Percentiles rank a stretch among this genome's conserved stretches.
phyloP scores from a whole-genome alignment of 768 basidiomycete species.

The Trametes cubensis region DNA sequence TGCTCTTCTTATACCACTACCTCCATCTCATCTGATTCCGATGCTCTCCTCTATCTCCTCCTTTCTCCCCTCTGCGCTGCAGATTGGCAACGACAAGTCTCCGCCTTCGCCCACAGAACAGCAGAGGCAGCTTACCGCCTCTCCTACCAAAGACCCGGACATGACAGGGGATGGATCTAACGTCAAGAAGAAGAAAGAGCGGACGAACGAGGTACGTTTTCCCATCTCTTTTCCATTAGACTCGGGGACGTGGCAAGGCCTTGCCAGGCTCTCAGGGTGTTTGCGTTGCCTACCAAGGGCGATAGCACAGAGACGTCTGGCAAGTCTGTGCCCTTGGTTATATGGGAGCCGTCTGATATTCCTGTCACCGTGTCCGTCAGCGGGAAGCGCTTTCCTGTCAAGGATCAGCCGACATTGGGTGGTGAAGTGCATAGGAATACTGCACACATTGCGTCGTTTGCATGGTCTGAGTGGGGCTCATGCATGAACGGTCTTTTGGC shows the following conservation, averaged over 20 bases:
- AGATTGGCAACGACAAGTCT: constrained; percentile 23
- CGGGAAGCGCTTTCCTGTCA: neutral
- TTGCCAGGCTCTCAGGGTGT: neutral
- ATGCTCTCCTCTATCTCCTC: constrained; percentile 30
- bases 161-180: constrained; percentile 36
- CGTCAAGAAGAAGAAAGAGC: constrained; percentile 50
- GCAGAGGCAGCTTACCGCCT: constrained; percentile 1
- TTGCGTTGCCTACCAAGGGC: neutral
- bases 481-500: too few relatives aligned
- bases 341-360: neutral
- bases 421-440: neutral
- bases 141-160: constrained; percentile 13
- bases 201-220: constrained; percentile 49
- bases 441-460: too few relatives aligned
- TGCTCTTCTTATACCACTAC: constrained; percentile 15
- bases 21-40: constrained; percentile 24
- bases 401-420: neutral
- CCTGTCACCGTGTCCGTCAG: neutral
- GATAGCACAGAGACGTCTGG: neutral
- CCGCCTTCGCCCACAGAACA: constrained; percentile 5
- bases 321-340: neutral
- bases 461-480: too few relatives aligned
- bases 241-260: neutral
- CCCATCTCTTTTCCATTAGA: neutral
- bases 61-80: constrained; percentile 27